Evolutionary conservation across 345 rosid genomes (phyloP), one percentile per base, ranked within the genome.

Genomic region (Eucalyptus marginata): DNA sequence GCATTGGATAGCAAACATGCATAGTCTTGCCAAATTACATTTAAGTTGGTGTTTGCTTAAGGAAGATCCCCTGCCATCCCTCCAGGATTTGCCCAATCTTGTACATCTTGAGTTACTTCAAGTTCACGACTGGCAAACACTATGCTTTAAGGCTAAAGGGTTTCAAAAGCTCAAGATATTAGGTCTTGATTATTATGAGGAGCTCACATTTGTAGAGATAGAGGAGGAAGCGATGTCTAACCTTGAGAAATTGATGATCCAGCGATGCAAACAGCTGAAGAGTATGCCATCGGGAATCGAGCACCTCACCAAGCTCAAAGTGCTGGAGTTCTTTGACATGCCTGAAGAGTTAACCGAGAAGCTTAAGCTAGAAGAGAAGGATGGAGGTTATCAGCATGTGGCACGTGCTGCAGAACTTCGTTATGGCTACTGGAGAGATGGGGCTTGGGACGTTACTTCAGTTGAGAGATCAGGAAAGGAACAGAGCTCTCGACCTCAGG

Each of bases 311-410:
- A 92, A 54, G 66, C 92, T 93, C 9, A 89, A 91, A 71, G 90
- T 91, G 18, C 89, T 93, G 36, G 89, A 90, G 84, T 92, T 92
- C 49, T 92, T 91, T 40, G 93, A 91, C n/a, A 90, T 92, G 93
- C 91, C 93, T 15, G 90, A 49, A 10, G 92, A 93, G 20, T 81
- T 93, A 15, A 91, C 92, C 64, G 83, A 86, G 90, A 91, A 87
- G 43, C 81, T 90, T 86, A 22, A 58, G 54, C 88, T 62, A 46
- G 88, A 88, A 43, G 89, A 43, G 50, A 68, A 87, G 71, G 87
- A 87, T 84, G 90, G 89, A 40, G 91, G 89, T 49, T 92, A 86
- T 64, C 40, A 22, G 81, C 88, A 90, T 51, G 90, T 91, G 17
- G 91, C 88, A n/a, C 90, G 71, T 27, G 86, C 90, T 71, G 91